Conservation (phyloP, 140 eudicot species). For the Flaveria floridana region DNA sequence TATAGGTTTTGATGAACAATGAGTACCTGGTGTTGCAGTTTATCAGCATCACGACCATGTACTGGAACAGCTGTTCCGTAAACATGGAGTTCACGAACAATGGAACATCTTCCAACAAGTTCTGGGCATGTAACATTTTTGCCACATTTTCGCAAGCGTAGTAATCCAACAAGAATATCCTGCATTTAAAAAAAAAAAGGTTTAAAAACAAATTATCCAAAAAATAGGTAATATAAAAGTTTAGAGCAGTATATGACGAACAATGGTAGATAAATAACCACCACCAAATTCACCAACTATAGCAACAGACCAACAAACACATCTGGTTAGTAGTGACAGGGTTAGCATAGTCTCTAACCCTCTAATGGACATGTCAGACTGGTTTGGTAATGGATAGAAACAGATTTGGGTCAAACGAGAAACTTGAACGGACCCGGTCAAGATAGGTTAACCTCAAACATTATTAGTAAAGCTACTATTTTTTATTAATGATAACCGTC, state of each 20-base stretch:
- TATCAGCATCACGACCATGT: conserved; percentile 93
- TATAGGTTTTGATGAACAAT: not conserved
- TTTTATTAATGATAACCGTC: not conserved
- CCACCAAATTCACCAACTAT: conserved; percentile 2
- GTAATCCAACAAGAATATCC: conserved; percentile 93
- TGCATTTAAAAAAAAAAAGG: conserved; percentile 27
- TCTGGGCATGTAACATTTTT: conserved; percentile 86
- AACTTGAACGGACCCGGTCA: not conserved
- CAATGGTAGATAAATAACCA: not conserved
- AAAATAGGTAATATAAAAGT: not conserved
- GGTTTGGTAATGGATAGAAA: not conserved
- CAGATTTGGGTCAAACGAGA: not conserved
- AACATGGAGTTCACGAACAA: conserved; percentile 96
- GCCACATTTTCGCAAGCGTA: conserved; percentile 84
- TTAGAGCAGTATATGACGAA: not conserved
- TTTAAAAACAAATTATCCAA: not conserved
- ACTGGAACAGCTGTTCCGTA: conserved; percentile 99
- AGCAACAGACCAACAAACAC: not conserved
- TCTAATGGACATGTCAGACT: not conserved
- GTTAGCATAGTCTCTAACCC: not conserved
- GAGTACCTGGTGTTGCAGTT: conserved; percentile 89
- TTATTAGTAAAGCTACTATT: not conserved
- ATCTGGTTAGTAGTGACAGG: not conserved
- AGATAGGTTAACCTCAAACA: not conserved
- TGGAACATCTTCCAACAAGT: conserved; percentile 84